These are phyloP conservation scores for Phytophthora pluvialis DNA, from an alignment of 352 stramenopile genomes.

Conservation along the genomic window DNA sequence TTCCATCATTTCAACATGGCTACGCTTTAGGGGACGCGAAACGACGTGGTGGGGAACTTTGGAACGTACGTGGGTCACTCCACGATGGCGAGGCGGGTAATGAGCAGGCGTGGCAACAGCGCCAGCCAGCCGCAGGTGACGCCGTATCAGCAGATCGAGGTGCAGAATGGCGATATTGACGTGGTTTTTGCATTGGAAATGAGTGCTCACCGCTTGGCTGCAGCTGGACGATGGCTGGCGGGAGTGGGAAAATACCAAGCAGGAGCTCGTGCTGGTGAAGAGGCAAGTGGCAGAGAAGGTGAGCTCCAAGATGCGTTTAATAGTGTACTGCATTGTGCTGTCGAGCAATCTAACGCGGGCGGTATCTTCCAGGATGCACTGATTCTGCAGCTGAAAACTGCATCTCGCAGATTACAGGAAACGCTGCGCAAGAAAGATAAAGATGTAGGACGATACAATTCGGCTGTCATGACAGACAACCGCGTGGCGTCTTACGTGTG, in stretches of 20 bases:
- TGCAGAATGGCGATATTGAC: not conserved
- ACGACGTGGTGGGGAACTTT: slow-evolving; percentile 16
- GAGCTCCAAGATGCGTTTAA: not conserved
- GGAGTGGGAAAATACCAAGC: slow-evolving; percentile 63
- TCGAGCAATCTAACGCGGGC: not conserved
- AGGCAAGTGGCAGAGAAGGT: slow-evolving; percentile 53
- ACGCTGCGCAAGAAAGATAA: slow-evolving; percentile 71
- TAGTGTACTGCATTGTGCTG: not conserved
- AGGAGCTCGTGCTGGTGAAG: slow-evolving; percentile 56
- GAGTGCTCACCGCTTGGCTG: slow-evolving; percentile 1
- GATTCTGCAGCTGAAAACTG: slow-evolving; percentile 67
- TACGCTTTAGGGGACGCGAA: slow-evolving; percentile 22
- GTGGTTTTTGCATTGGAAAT: slow-evolving; percentile 3
- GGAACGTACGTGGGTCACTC: not conserved
- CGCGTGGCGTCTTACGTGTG: not conserved
- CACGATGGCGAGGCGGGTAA: slow-evolving; percentile 25
- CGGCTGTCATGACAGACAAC: not conserved
- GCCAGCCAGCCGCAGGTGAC: slow-evolving; percentile 29
- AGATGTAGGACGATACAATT: slow-evolving; percentile 40
- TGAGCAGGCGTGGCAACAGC: slow-evolving; percentile 26
- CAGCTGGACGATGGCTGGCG: slow-evolving; percentile 61
- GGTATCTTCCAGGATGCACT: slow-evolving; percentile 45
- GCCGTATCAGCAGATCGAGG: slow-evolving; percentile 39
- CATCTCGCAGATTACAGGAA: slow-evolving; percentile 60
- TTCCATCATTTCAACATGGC: slow-evolving; percentile 19